Percentiles rank a stretch among this genome's conserved stretches.
Conservation (phyloP, 1,139 yeast species). For the Pichia sp. region DNA sequence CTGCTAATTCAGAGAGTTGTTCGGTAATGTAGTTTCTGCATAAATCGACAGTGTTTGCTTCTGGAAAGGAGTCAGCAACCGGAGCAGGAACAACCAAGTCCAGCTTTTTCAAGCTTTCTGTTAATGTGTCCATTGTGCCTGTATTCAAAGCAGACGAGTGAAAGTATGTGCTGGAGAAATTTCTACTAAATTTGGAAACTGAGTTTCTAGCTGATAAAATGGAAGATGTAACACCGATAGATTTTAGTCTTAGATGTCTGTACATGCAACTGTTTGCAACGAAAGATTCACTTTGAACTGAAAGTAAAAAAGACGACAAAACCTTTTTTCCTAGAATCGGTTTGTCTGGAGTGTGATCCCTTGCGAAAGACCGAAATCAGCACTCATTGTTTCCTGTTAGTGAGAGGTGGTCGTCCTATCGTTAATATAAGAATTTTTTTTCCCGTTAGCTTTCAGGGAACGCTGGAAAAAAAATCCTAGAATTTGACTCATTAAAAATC, state of each 20-base stretch:
- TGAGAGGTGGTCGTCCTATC: neutral
- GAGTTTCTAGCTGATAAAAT: neutral
- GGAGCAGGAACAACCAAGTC: conserved; percentile 34
- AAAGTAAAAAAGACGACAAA: neutral
- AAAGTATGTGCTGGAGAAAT: neutral
- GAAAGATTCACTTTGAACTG: conserved; percentile 1
- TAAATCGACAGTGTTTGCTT: conserved; percentile 69
- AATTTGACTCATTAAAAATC: neutral
- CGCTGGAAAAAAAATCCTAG: neutral
- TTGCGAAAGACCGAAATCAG: neutral
- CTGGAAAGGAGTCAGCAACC: conserved; percentile 59
- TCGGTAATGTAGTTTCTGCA: conserved; percentile 85
- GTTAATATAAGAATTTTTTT: neutral
- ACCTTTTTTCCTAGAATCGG: neutral
- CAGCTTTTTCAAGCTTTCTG: conserved; percentile 31
- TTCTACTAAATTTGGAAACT: neutral
- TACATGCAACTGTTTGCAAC: conserved; percentile 4
- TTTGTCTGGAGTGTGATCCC: conserved; percentile 2
- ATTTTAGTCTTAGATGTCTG: conserved; percentile 1
- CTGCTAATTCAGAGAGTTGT: conserved; percentile 68
- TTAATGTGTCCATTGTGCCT: conserved; percentile 27
- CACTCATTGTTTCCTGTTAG: neutral
- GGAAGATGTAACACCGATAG: conserved; percentile 5
- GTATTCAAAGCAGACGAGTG: conserved; percentile 3
- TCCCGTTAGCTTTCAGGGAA: neutral